A percentile compares a stretch with the other conserved stretches of the same genome.
phyloP scores from a whole-genome alignment of 768 basidiomycete species.

The Glaciozyma antarctica region DNA sequence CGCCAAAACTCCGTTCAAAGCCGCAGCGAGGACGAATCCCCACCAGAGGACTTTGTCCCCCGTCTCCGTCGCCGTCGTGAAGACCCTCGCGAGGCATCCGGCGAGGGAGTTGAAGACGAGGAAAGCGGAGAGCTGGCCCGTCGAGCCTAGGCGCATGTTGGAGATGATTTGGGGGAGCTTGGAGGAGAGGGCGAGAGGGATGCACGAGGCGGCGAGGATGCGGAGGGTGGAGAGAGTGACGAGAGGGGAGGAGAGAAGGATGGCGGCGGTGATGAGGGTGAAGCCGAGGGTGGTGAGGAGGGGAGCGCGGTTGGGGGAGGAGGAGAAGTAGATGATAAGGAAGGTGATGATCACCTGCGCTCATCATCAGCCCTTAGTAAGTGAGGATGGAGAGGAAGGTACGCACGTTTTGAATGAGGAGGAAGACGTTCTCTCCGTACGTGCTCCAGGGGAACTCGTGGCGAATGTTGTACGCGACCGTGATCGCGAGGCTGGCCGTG shows the following conservation, averaged over 20 bases:
- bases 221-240: slow-evolving; percentile 49
- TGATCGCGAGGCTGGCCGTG: slow-evolving; percentile 82
- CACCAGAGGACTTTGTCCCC: slow-evolving; percentile 69
- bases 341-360: slow-evolving; percentile 20
- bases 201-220: slow-evolving; percentile 68
- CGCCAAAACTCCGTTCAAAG: slow-evolving; percentile 41
- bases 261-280: slow-evolving; percentile 43
- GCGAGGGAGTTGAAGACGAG: slow-evolving; percentile 78
- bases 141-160: slow-evolving; percentile 64
- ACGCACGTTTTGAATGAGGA: slow-evolving; percentile 40
- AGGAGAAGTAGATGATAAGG: slow-evolving; percentile 28
- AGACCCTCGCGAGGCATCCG: slow-evolving; percentile 83
- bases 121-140: slow-evolving; percentile 88
- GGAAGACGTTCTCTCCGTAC: slow-evolving; percentile 93
- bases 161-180: slow-evolving; percentile 88
- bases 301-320: slow-evolving; percentile 33
- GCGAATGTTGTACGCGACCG: slow-evolving; percentile 71
- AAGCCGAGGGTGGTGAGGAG: slow-evolving; percentile 41
- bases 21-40: slow-evolving; percentile 71
- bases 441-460: slow-evolving; percentile 89
- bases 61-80: slow-evolving; percentile 85
- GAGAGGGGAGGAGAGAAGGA: slow-evolving; percentile 37
- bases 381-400: slow-evolving; percentile 39
- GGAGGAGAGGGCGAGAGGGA: slow-evolving; percentile 82
- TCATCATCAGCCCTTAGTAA: slow-evolving; percentile 1